phyloP scores from a whole-genome alignment of 2,329 filamentous ascomycete genomes.

The Penicillium hordei region DNA sequence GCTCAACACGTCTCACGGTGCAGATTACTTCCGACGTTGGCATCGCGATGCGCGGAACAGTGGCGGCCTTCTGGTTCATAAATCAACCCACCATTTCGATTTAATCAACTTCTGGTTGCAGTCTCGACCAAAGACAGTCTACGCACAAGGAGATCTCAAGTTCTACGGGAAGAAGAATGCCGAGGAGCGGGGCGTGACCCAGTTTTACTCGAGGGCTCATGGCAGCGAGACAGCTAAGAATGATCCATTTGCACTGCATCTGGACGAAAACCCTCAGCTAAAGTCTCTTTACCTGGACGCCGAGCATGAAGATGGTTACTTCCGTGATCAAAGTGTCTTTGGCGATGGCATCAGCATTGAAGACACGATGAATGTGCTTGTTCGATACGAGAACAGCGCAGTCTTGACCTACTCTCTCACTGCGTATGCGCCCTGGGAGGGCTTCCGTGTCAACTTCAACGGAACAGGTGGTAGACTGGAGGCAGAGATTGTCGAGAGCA shows the following conservation, averaged over 20 bases:
- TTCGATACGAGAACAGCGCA: constrained; percentile 57
- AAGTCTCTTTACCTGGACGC: constrained; percentile 62
- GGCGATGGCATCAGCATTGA: constrained; percentile 64
- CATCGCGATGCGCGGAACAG: constrained; percentile 62
- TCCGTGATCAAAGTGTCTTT: constrained; percentile 63
- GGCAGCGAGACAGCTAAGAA: constrained; percentile 52
- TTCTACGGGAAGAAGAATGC: constrained; percentile 65
- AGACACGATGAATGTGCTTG: constrained; percentile 62
- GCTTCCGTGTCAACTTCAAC: constrained; percentile 30
- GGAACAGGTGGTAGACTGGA: constrained; percentile 60
- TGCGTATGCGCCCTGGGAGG: constrained; percentile 59
- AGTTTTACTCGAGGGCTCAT: constrained; percentile 54
- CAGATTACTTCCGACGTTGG: constrained; percentile 65
- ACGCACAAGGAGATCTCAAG: constrained; percentile 58
- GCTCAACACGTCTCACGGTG: constrained; percentile 61
- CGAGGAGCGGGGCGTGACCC: constrained; percentile 52
- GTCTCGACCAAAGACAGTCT: constrained; percentile 56
- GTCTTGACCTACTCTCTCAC: constrained; percentile 56
- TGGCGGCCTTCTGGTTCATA: constrained; percentile 61
- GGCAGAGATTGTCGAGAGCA: constrained; percentile 63
- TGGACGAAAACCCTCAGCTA: constrained; percentile 54
- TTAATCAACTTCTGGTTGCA: constrained; percentile 64
- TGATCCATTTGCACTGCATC: constrained; percentile 61
- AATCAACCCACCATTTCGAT: constrained; percentile 65
- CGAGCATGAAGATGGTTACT: constrained; percentile 63